Evolutionary conservation across 2,329 filamentous ascomycete genomes (phyloP).

Genomic region (Pestalotiopsis sp.): DNA sequence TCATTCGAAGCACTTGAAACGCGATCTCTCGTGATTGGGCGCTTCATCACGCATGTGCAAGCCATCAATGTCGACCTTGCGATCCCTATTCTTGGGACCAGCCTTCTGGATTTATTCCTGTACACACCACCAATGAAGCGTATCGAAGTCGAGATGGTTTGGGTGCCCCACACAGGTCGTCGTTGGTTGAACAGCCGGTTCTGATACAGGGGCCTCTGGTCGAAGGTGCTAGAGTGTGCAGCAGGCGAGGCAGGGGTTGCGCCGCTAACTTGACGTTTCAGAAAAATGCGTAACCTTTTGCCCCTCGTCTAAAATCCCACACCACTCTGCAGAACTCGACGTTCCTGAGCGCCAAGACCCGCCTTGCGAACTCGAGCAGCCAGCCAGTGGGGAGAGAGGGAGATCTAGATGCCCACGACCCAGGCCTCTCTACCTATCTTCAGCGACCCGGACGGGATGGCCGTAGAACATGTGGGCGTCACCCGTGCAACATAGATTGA

Average conservation of each 20-base stretch:
- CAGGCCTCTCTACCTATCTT: neutral
- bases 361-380: neutral
- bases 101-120: neutral
- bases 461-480: neutral
- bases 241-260: neutral
- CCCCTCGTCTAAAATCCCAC: neutral
- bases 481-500: neutral
- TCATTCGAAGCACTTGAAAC: neutral
- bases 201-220: neutral
- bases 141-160: no score
- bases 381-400: neutral
- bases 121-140: neutral
- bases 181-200: neutral
- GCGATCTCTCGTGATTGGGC: neutral
- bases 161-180: neutral
- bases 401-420: neutral
- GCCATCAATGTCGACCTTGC: neutral
- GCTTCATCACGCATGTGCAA: neutral
- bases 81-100: neutral
- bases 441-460: neutral
- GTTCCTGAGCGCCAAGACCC: constrained; percentile 11
- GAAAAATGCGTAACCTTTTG: constrained; percentile 2
- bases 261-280: constrained; percentile 8
- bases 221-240: neutral
- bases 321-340: neutral